Evolutionary conservation across 1,284 basidiomycete genomes (phyloP).

Genomic region (Ustilago shanxiensis): DNA sequence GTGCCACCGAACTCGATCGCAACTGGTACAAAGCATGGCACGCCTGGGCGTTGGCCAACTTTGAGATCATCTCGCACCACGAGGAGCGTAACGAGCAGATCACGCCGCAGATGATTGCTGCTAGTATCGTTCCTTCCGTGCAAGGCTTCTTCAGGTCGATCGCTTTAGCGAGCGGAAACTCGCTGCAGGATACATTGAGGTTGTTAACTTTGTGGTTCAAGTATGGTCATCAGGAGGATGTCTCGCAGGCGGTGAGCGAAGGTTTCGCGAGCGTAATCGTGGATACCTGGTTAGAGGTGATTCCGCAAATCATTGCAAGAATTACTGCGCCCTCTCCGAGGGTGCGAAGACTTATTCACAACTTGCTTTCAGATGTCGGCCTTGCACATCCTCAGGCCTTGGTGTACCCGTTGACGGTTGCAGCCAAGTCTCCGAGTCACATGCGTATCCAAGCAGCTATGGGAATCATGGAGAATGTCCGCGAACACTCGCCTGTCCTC

Average conservation of each 20-base stretch:
- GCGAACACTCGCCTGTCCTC: constrained; percentile 87
- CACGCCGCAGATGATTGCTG: constrained; percentile 80
- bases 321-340: constrained; percentile 93
- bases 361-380: constrained; percentile 90
- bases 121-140: constrained; percentile 94
- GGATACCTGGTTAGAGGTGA: constrained; percentile 98
- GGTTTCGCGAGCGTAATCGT: constrained; percentile 92
- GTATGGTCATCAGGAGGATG: constrained; percentile 90
- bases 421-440: constrained; percentile 91
- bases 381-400: constrained; percentile 97
- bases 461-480: constrained; percentile 92
- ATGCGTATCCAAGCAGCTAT: constrained; percentile 86
- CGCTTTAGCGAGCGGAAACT: constrained; percentile 84
- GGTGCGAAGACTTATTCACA: constrained; percentile 90
- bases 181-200: constrained; percentile 93
- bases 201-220: constrained; percentile 98
- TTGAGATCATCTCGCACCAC: constrained; percentile 81
- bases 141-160: constrained; percentile 96
- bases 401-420: constrained; percentile 97
- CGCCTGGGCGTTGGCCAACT: constrained; percentile 96
- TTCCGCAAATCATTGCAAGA: constrained; percentile 98
- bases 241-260: constrained; percentile 87
- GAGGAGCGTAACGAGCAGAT: constrained; percentile 76
- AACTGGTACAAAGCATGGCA: constrained; percentile 99
- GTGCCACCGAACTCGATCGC: constrained; percentile 91